Percentiles rank a stretch among this genome's conserved stretches.
phyloP scores from a whole-genome alignment of 2,329 filamentous ascomycete genomes.

The Phoma sp. region DNA sequence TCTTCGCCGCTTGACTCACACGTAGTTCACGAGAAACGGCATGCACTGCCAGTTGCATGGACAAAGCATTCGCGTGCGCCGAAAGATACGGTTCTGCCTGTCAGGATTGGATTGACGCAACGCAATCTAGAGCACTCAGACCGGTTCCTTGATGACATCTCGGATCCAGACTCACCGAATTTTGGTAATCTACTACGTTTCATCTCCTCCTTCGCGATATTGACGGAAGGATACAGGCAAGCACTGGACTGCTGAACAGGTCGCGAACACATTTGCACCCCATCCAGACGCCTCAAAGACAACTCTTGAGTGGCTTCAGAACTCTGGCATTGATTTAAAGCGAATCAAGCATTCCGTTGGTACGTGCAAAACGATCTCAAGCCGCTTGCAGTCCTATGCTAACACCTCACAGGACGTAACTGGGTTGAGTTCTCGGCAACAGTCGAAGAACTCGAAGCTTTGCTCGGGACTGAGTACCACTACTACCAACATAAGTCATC shows the following conservation, averaged over 20 bases:
- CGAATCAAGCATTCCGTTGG: conserved; percentile 22
- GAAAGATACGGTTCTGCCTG: conserved; percentile 17
- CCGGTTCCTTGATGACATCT: conserved; percentile 23
- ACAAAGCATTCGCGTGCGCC: conserved; percentile 22
- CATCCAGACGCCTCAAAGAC: conserved; percentile 18
- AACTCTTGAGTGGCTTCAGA: conserved; percentile 25
- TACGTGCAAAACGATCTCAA: not conserved
- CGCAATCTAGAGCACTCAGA: conserved; percentile 26
- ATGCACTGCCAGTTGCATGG: conserved; percentile 21
- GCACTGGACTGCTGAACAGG: conserved; percentile 24
- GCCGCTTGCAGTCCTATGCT: not conserved
- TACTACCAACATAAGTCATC: conserved; percentile 23
- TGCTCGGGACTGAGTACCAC: conserved; percentile 26
- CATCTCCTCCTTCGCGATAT: not conserved
- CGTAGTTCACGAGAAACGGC: conserved; percentile 21
- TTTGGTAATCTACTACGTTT: conserved; percentile 11
- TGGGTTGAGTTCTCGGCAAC: conserved; percentile 21
- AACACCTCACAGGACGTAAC: conserved; percentile 10
- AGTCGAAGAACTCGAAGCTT: conserved; percentile 17
- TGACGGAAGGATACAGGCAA: not conserved
- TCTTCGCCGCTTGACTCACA: conserved; percentile 15
- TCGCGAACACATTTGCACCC: conserved; percentile 27
- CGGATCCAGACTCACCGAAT: conserved; percentile 26
- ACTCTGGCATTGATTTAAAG: conserved; percentile 19
- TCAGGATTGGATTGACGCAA: conserved; percentile 22